phyloP scores from a whole-genome alignment of 2,329 filamentous ascomycete genomes.

The Elsinoe fawcettii region DNA sequence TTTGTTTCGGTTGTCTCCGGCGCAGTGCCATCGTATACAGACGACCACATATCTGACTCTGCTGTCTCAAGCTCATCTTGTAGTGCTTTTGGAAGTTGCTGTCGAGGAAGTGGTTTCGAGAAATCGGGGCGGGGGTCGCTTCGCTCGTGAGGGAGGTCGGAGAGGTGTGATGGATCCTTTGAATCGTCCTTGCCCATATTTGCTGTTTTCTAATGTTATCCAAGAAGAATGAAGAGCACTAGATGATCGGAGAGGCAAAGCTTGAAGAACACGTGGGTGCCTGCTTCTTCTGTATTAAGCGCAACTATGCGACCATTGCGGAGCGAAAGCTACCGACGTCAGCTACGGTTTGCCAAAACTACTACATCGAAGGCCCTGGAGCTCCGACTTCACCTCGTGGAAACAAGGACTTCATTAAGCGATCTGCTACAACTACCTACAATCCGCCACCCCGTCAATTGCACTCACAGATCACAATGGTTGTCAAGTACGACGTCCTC shows the following conservation, averaged over 20 bases:
- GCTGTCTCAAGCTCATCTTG: constrained; percentile 53
- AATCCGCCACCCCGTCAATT: constrained; percentile 7
- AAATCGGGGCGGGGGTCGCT: constrained; percentile 41
- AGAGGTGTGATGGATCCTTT: constrained; percentile 20
- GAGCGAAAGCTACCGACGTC: neutral
- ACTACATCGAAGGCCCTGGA: neutral
- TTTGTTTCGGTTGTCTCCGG: constrained; percentile 76
- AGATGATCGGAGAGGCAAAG: neutral
- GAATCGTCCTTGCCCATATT: constrained; percentile 18
- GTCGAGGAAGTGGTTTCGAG: constrained; percentile 41
- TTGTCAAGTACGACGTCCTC: constrained; percentile 44
- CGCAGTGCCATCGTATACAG: constrained; percentile 66
- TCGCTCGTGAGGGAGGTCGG: constrained; percentile 36
- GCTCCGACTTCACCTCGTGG: constrained; percentile 15
- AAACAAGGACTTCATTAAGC: constrained; percentile 6
- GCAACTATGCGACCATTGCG: neutral
- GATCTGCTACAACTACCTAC: constrained; percentile 15
- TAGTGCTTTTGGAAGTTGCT: constrained; percentile 47
- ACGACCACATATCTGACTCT: constrained; percentile 63
- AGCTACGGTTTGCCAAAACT: neutral
- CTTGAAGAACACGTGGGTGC: neutral
- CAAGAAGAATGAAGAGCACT: neutral
- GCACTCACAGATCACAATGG: constrained; percentile 33
- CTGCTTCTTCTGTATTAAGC: neutral
- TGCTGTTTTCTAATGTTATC: too few species aligned